These are phyloP conservation scores for Suhomyces guaymorum DNA, from an alignment of 1,139 yeast genomes.

Conservation along the genomic window DNA sequence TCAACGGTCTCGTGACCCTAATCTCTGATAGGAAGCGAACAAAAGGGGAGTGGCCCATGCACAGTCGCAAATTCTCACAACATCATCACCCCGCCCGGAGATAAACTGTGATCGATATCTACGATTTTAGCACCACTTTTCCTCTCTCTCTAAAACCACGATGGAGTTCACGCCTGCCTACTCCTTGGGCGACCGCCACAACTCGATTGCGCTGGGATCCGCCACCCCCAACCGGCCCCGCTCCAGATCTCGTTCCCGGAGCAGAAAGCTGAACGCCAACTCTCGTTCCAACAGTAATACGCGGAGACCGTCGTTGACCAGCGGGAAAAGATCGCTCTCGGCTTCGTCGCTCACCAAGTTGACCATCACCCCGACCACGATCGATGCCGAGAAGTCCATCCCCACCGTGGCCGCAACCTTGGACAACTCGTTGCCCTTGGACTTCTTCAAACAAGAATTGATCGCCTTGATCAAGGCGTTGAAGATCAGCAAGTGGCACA, in stretches of 20 bases:
- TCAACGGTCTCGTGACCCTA: slow-evolving; percentile 8
- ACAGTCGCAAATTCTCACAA: too few species aligned
- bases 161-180: slow-evolving; percentile 12
- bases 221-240: too few species aligned
- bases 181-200: slow-evolving; percentile 8
- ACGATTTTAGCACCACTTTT: neutral
- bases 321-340: slow-evolving; percentile 32
- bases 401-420: slow-evolving; percentile 47
- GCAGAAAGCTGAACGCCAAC: slow-evolving; percentile 36
- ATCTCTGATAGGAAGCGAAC: neutral
- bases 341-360: slow-evolving; percentile 17
- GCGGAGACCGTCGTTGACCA: slow-evolving; percentile 36
- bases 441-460: slow-evolving; percentile 83
- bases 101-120: slow-evolving; percentile 1
- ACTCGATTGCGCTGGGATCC: too few species aligned
- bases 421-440: slow-evolving; percentile 75
- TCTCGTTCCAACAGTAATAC: slow-evolving; percentile 40
- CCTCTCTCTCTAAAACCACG: neutral
- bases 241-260: slow-evolving; percentile 30
- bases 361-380: slow-evolving; percentile 26
- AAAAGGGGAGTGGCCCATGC: neutral
- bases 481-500: slow-evolving; percentile 77
- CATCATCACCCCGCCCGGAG: neutral
- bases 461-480: slow-evolving; percentile 64
- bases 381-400: slow-evolving; percentile 32